Evolutionary conservation across 176 grass and related monocot species (phyloP), one percentile per base, ranked within the genome.

Genomic region (Phoenix dactylifera): DNA sequence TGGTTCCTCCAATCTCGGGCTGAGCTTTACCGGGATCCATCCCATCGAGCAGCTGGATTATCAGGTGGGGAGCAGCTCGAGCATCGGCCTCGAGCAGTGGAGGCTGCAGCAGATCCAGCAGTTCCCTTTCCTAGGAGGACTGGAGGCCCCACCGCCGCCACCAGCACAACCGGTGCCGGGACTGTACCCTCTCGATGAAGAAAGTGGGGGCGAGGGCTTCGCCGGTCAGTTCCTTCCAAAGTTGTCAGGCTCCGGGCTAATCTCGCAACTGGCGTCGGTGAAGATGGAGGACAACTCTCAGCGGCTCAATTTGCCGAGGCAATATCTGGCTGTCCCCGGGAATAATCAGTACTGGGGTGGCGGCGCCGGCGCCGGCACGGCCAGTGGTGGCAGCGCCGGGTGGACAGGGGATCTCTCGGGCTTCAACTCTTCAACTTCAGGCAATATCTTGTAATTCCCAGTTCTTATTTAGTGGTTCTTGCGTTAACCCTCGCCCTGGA

Each of bases 51-150:
- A 79, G 1, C 29, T 82, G 44, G 85, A 78, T 4, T 95, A 89
- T 54, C 90, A 86, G 23, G 61, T 89, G n/a, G 71, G 62, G 16
- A 54, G 70, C 25, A 66, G 23, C 15, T 4, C 77, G 0, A 32
- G 74, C 49, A 51, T 69, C 30, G 90, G 82, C 16, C 72, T 95
- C n/a, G 90, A 95, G 9, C 90, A 86, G 48, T 86, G 86, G 90
- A 76, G 82, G 52, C 25, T 89, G 57, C 73, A 65, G 0, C 89
- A 85, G 61, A 95, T 89, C 26, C 89, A 83, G 49, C 85, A 86
- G 57, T 78, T 95, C 76, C 85, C 90, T 4, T 83, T 89, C 62
- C 26, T 89, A 0, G 76, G 60, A 67, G 71, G 78, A 19, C 32
- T 64, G 7, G 89, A 89, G 52, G 64, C 35, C 54, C 22, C 79